Conservation (phyloP, 2,329 filamentous ascomycete species). For the Chrysoporthe cubensis region DNA sequence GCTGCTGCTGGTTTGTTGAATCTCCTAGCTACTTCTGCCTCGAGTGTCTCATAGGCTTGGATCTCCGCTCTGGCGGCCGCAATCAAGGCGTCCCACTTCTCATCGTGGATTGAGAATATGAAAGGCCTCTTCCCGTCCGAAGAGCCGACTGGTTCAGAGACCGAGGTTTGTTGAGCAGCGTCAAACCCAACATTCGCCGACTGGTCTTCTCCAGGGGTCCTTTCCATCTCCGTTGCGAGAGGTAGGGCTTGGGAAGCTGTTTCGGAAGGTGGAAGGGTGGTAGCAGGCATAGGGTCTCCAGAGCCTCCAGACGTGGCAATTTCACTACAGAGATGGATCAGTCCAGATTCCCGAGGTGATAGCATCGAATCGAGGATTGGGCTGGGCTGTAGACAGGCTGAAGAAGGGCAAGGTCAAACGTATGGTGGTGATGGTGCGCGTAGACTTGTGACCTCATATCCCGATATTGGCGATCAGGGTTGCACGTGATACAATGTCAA, state of each 20-base stretch:
- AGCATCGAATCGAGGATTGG: neutral
- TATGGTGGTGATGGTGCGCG: neutral
- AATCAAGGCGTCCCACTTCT: neutral
- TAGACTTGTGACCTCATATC: neutral
- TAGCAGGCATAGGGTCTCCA: neutral
- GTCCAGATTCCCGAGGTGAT: neutral
- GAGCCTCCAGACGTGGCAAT: neutral
- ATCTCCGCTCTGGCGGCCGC: neutral
- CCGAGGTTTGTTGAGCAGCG: neutral
- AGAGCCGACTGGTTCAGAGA: neutral
- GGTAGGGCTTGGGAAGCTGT: neutral
- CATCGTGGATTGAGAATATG: neutral
- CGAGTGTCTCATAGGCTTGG: neutral
- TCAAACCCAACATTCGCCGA: neutral
- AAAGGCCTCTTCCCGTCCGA: neutral
- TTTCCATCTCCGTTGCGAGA: neutral
- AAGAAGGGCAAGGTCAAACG: neutral
- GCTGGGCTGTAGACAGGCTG: no score
- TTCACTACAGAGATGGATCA: neutral
- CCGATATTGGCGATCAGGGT: neutral
- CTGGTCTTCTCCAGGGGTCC: neutral
- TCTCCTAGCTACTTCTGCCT: neutral
- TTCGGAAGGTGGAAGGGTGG: neutral
- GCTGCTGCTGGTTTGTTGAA: neutral
- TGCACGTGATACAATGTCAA: no score